A percentile compares a stretch with the other conserved stretches of the same genome.
phyloP scores from a whole-genome alignment of 345 rosid genomes.

The Dovyalis caffra region DNA sequence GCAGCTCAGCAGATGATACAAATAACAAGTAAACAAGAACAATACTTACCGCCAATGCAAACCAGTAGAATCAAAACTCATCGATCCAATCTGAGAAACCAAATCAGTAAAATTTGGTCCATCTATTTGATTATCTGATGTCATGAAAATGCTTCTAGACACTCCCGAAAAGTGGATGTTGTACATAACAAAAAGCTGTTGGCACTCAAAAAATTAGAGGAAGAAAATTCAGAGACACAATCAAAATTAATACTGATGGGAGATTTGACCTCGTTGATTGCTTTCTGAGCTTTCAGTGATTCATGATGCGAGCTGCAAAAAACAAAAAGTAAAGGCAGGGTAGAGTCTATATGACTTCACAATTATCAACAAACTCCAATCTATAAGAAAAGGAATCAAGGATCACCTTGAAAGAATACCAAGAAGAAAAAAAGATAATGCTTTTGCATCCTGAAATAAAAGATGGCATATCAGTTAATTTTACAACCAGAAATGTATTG shows the following conservation, averaged over 20 bases:
- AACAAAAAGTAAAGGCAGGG: constrained; percentile 10
- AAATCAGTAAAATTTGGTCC: constrained; percentile 67
- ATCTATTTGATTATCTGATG: constrained; percentile 55
- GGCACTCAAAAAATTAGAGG: constrained; percentile 18
- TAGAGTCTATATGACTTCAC: not conserved
- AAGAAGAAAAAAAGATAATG: constrained; percentile 74
- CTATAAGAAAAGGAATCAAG: not conserved
- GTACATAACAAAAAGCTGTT: constrained; percentile 97
- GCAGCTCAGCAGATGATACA: not conserved
- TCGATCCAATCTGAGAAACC: constrained; percentile 79
- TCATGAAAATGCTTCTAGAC: constrained; percentile 70
- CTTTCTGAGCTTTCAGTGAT: constrained; percentile 87
- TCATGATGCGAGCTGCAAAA: constrained; percentile 91
- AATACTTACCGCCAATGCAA: constrained; percentile 91
- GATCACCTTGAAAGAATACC: constrained; percentile 88
- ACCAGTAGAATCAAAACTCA: constrained; percentile 87
- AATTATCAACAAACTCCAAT: not conserved
- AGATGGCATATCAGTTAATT: constrained; percentile 35
- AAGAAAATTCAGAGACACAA: constrained; percentile 11
- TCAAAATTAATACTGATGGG: constrained; percentile 16
- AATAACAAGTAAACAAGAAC: constrained; percentile 18
- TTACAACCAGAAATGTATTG: constrained; percentile 17
- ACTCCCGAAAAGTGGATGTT: constrained; percentile 91
- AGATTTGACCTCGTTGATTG: constrained; percentile 78
- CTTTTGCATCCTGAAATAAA: constrained; percentile 70